A percentile compares a stretch with the other conserved stretches of the same genome.
Evolutionary conservation across 495 filamentous ascomycete genomes (phyloP).

Genomic region (Pyrenopolyporus hunteri): DNA sequence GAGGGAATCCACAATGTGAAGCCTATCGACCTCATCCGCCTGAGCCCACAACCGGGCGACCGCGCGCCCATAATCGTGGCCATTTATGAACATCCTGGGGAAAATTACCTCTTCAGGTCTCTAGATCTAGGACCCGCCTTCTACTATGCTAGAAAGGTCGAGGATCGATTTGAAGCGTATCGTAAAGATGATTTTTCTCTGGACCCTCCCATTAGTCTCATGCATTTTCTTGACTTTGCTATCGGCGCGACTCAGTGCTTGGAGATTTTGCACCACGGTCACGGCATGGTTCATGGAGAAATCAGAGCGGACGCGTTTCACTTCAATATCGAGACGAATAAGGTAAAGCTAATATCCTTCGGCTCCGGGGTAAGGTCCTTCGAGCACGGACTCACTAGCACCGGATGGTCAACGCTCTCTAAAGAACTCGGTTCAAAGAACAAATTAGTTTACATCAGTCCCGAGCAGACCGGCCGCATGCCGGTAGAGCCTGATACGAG

Average conservation of each 20-base stretch:
- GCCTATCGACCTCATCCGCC: conserved; percentile 72
- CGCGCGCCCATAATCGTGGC: conserved; percentile 69
- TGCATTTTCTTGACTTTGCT: conserved; percentile 84
- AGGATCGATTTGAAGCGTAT: conserved; percentile 53
- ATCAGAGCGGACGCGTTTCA: conserved; percentile 88
- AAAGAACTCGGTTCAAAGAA: conserved; percentile 80
- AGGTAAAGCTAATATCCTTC: conserved; percentile 80
- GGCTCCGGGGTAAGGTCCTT: conserved; percentile 84
- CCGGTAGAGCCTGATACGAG: conserved; percentile 86
- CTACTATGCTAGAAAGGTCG: conserved; percentile 59
- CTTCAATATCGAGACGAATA: conserved; percentile 67
- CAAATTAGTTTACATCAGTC: conserved; percentile 86
- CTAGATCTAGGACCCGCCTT: conserved; percentile 80
- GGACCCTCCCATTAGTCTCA: conserved; percentile 67
- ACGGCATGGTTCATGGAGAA: conserved; percentile 84
- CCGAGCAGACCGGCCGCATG: conserved; percentile 90
- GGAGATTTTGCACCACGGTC: conserved; percentile 84
- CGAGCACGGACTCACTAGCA: conserved; percentile 82
- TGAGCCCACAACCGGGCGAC: conserved; percentile 69
- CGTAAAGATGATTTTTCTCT: conserved; percentile 49
- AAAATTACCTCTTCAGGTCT: conserved; percentile 71
- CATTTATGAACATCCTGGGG: conserved; percentile 79
- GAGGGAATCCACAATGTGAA: conserved; percentile 74
- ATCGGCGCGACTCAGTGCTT: conserved; percentile 83
- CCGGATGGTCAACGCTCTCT: conserved; percentile 81